phyloP scores from a whole-genome alignment of 2,329 filamentous ascomycete species.

The Xylariales sp. region DNA sequence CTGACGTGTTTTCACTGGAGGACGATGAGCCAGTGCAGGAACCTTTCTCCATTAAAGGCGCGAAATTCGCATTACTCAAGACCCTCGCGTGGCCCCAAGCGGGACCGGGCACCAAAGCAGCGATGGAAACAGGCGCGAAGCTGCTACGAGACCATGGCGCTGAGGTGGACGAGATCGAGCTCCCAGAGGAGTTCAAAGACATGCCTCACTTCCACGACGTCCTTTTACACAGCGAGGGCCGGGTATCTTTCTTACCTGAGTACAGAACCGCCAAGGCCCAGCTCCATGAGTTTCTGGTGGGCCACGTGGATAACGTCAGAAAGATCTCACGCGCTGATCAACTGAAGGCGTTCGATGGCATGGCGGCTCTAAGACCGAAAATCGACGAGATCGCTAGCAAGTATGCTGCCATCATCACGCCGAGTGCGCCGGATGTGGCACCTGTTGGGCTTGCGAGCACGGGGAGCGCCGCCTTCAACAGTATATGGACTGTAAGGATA shows the following conservation, averaged over 20 bases:
- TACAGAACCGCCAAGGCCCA: conserved; percentile 43
- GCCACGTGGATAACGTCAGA: conserved; percentile 45
- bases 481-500: conserved; percentile 46
- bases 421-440: conserved; percentile 56
- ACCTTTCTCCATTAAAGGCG: conserved; percentile 34
- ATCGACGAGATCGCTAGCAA: conserved; percentile 46
- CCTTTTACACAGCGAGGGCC: conserved; percentile 48
- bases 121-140: conserved; percentile 34
- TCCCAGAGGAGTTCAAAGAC: conserved; percentile 44
- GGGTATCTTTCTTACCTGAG: conserved; percentile 48
- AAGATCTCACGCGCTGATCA: conserved; percentile 41
- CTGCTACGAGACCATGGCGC: conserved; percentile 45
- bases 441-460: conserved; percentile 49
- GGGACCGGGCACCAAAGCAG: conserved; percentile 36
- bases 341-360: conserved; percentile 49
- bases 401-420: conserved; percentile 53
- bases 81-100: conserved; percentile 48
- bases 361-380: conserved; percentile 47
- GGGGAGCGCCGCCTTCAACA: conserved; percentile 48
- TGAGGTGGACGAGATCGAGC: conserved; percentile 48
- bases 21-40: conserved; percentile 38
- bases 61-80: conserved; percentile 50
- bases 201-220: conserved; percentile 48
- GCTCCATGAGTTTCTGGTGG: conserved; percentile 39
- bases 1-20: conserved; percentile 46